phyloP scores from a whole-genome alignment of 78 protist genomes.

The Neovahlkampfia damariscottae region DNA sequence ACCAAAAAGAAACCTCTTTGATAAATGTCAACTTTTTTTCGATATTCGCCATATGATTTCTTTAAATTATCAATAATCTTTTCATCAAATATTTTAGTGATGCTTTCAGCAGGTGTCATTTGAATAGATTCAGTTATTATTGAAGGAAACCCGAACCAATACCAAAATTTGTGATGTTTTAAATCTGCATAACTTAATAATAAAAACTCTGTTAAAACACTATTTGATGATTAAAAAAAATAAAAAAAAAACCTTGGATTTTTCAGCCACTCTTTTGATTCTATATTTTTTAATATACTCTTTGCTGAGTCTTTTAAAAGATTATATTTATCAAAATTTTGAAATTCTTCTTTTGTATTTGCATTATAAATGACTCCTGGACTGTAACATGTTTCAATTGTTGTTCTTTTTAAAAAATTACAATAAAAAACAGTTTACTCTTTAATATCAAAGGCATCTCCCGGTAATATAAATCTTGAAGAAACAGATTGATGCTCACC shows the following conservation, averaged over 20 bases:
- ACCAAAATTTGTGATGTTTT: background rate
- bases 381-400: background rate
- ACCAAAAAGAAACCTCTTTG: background rate
- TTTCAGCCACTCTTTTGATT: background rate
- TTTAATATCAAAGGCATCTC: background rate
- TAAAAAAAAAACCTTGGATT: background rate
- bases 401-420: background rate
- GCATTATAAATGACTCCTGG: conserved; percentile 1
- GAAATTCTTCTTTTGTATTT: conserved; percentile 14
- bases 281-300: background rate
- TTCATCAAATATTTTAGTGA: background rate
- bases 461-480: background rate
- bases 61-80: background rate
- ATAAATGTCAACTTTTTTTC: background rate
- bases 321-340: background rate
- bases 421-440: background rate
- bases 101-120: background rate
- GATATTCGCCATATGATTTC: background rate
- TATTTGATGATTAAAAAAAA: background rate
- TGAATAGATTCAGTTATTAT: background rate
- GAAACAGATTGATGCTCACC: background rate
- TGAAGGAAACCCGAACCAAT: background rate
- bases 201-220: background rate
- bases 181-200: conserved; percentile 10
- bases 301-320: background rate